phyloP scores from a whole-genome alignment of 495 filamentous ascomycete species.

The Clavariopsis aquatica region DNA sequence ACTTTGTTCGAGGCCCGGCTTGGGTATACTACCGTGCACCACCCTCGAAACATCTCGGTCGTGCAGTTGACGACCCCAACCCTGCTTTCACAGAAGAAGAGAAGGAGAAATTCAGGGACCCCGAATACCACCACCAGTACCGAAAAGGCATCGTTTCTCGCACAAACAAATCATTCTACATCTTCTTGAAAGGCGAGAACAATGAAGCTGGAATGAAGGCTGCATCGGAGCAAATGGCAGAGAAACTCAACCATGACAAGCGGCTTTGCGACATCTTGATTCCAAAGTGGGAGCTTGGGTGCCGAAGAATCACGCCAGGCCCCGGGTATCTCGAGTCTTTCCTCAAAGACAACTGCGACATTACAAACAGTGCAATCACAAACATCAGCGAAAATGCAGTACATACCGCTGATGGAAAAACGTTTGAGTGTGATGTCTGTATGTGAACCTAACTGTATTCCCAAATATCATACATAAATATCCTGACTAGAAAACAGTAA shows the following conservation, averaged over 20 bases:
- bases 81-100: constrained; percentile 42
- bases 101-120: constrained; percentile 34
- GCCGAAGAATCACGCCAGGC: constrained; percentile 41
- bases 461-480: not conserved
- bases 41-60: constrained; percentile 41
- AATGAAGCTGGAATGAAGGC: constrained; percentile 2
- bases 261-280: constrained; percentile 43
- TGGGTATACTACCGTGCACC: constrained; percentile 41
- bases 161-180: constrained; percentile 42
- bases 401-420: constrained; percentile 51
- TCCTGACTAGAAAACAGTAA: constrained; percentile 22
- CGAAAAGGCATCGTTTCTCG: constrained; percentile 43
- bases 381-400: constrained; percentile 47
- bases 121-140: constrained; percentile 37
- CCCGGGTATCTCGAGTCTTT: constrained; percentile 46
- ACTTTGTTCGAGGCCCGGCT: constrained; percentile 41
- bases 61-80: constrained; percentile 39
- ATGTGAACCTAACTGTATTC: not conserved
- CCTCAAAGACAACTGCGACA: constrained; percentile 41
- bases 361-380: constrained; percentile 40
- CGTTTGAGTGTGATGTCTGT: constrained; percentile 49
- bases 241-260: constrained; percentile 46
- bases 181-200: constrained; percentile 13
- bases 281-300: constrained; percentile 41
- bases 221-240: constrained; percentile 42